Evolutionary conservation across 192 early-diverging fungal species (phyloP).

Genomic region (Gigaspora rosea): DNA sequence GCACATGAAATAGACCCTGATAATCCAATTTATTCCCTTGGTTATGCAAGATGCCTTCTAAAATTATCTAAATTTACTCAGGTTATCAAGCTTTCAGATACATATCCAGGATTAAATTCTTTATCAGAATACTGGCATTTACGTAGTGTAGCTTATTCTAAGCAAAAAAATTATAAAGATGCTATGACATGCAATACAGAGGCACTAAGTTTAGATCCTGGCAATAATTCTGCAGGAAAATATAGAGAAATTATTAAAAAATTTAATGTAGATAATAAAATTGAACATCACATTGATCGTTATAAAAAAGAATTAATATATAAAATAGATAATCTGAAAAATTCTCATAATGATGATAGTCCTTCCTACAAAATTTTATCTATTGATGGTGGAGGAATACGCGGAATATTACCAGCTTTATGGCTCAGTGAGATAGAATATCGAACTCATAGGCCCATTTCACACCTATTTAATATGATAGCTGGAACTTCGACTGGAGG

Average conservation of each 20-base stretch:
- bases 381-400: constrained; percentile 4
- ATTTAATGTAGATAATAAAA: not conserved
- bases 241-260: not conserved
- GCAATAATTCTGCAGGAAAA: not conserved
- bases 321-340: not conserved
- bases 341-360: not conserved
- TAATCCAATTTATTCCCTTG: not conserved
- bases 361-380: not conserved
- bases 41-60: not conserved
- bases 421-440: constrained; percentile 8
- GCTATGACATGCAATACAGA: not conserved
- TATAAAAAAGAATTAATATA: not conserved
- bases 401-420: constrained; percentile 5
- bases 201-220: not conserved
- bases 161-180: not conserved
- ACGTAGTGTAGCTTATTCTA: not conserved
- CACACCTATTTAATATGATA: constrained; percentile 14
- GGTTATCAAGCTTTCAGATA: not conserved
- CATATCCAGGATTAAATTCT: not conserved
- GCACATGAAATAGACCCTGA: too few species aligned
- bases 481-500: not conserved
- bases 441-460: constrained; percentile 7
- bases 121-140: not conserved
- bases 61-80: constrained; percentile 6
- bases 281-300: not conserved